Evolutionary conservation across 768 basidiomycete genomes (phyloP).

Genomic region (Cystofilobasidium bisporidii): DNA sequence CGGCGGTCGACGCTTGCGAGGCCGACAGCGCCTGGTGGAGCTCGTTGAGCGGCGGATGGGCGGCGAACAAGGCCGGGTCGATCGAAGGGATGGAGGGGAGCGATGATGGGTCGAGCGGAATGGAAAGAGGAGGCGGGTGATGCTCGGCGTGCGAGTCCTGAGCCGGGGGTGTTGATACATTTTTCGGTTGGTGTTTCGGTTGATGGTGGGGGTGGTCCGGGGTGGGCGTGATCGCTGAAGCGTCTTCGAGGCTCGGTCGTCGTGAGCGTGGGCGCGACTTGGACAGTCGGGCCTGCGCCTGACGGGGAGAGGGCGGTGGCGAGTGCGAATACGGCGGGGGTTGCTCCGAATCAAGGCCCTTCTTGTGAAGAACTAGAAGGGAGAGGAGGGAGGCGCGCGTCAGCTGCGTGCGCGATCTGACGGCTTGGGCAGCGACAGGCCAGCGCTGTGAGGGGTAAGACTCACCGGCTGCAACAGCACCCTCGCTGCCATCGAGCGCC

Average conservation of each 20-base stretch:
- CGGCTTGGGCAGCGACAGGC: no score
- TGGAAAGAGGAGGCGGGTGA: not conserved
- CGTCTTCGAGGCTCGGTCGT: slow-evolving; percentile 18
- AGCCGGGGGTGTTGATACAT: slow-evolving; percentile 5
- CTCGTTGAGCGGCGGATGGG: slow-evolving; percentile 11
- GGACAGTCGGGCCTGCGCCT: not conserved
- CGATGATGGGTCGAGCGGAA: not conserved
- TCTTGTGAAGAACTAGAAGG: not conserved
- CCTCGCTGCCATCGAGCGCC: slow-evolving; percentile 46
- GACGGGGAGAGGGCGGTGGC: not conserved
- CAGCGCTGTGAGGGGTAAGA: not conserved
- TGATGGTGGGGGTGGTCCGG: not conserved
- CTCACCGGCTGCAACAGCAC: slow-evolving; percentile 19
- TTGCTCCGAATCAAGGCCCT: not conserved
- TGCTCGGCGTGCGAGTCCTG: not conserved
- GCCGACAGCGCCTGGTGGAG: slow-evolving; percentile 11
- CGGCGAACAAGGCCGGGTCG: slow-evolving; percentile 10
- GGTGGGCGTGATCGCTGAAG: not conserved
- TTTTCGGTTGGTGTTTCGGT: no score
- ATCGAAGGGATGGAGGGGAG: slow-evolving; percentile 7
- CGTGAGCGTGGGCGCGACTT: slow-evolving; percentile 14
- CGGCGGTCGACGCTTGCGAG: slow-evolving; percentile 13
- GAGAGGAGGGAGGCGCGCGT: not conserved
- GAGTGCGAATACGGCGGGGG: slow-evolving; percentile 4
- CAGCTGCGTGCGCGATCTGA: not conserved